phyloP scores from a whole-genome alignment of 495 filamentous ascomycete species.

The Geopyxis carbonaria region DNA sequence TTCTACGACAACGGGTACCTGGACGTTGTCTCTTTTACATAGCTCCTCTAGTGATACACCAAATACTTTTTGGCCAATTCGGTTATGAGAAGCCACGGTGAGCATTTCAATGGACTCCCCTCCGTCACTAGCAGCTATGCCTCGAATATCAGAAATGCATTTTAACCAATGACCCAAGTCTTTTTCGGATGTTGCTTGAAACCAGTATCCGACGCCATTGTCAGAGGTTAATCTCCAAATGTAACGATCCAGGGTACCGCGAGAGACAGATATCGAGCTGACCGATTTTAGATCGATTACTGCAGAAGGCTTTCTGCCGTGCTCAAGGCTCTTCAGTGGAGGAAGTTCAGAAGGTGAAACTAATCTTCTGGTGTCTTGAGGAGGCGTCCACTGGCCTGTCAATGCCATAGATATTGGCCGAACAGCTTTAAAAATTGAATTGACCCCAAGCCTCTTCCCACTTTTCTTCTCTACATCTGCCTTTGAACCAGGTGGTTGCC shows the following conservation, averaged over 20 bases:
- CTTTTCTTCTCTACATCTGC: conserved; percentile 21
- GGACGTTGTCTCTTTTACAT: conserved; percentile 24
- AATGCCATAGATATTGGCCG: conserved; percentile 25
- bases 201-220: conserved; percentile 20
- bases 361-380: conserved; percentile 15
- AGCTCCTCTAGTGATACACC: conserved; percentile 24
- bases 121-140: conserved; percentile 19
- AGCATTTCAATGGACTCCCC: conserved; percentile 25
- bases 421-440: conserved; percentile 25
- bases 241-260: conserved; percentile 18
- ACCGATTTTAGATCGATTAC: conserved; percentile 18
- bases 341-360: conserved; percentile 21
- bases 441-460: conserved; percentile 24
- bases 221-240: conserved; percentile 22
- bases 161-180: conserved; percentile 24
- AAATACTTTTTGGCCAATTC: conserved; percentile 24
- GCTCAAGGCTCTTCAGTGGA: conserved; percentile 15
- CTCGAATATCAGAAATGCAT: conserved; percentile 18
- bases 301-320: conserved; percentile 19
- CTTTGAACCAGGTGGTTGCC: conserved; percentile 22
- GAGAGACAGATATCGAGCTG: conserved; percentile 15
- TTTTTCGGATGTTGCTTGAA: conserved; percentile 23
- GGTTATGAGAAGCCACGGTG: conserved; percentile 19
- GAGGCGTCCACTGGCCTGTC: conserved; percentile 23
- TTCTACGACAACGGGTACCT: conserved; percentile 25